Base-by-base conservation (phyloP, 495 filamentous ascomycete species). In the Astrothelium macrocarpum region DNA sequence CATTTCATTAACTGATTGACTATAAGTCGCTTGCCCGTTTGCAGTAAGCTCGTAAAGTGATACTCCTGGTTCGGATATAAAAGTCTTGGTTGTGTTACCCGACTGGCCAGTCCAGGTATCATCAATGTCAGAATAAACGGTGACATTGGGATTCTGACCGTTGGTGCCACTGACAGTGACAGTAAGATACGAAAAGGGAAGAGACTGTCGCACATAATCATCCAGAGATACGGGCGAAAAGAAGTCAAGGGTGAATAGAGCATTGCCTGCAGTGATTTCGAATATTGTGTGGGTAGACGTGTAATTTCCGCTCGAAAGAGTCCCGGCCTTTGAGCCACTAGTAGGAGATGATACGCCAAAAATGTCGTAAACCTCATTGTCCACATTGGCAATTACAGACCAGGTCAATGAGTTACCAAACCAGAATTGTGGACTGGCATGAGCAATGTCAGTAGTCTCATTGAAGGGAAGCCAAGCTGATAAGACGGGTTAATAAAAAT, bases 101-200 rank as follows among this genome's bases (percentile, higher is more conserved):
- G 49, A 62, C 43, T 67, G 70, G 20, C 79, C 80, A 32, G 77
- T 76, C 78, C 80, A 83, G 59, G 76, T 72, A 32, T 76, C 76
- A 64, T 83, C 80, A 53, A 83, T 80, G 61, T 78, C 78, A 0
- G 74, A 74, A 62, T 78, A 80, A 0, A 82, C 62, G 59, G 81
- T 77, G 26, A 82, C 72, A 25, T 20, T 59, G 20, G 72, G 68
- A 28, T 71, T 71, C 2, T 67, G 64, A 2, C 53, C 67, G 29
- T 70, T 63, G 0, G 28, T n/a, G 11, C 59, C 68, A 1, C 16
- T 62, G 2, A 59, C 59, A 20, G 64, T 49, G 23, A 66, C 61
- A 9, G 61, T 66, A 2, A 66, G 53, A 45, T 63, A 66, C 10
- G 46, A 59, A 45, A 63, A 66, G 14, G 64, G 64, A 45, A 66